A percentile compares a stretch with the other conserved stretches of the same genome.
Evolutionary conservation across 176 grass and related monocot species (phyloP).

Genomic region (Carex cristatella): DNA sequence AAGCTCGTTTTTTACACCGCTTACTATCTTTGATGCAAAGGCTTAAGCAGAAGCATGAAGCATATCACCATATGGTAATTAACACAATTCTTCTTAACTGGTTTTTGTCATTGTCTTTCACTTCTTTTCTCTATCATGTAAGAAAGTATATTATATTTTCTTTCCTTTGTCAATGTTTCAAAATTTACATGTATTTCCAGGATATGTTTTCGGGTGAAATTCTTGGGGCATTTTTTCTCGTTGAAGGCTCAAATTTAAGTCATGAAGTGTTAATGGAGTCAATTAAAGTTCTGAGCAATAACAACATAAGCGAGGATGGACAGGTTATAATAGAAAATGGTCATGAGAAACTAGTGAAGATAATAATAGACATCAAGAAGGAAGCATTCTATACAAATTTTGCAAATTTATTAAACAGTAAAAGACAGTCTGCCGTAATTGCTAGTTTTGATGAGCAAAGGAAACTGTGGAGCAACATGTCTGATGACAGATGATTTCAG

Average conservation of each 20-base stretch:
- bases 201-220: constrained; percentile 84
- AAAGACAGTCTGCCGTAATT: constrained; percentile 48
- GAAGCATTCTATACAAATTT: constrained; percentile 47
- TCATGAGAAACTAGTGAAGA: constrained; percentile 33
- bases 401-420: constrained; percentile 37
- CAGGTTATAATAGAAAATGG: constrained; percentile 27
- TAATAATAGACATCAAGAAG: constrained; percentile 41
- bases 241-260: constrained; percentile 42
- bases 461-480: constrained; percentile 37
- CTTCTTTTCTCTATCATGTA: not conserved
- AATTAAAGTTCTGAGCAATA: constrained; percentile 39
- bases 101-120: not conserved
- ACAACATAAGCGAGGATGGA: constrained; percentile 34
- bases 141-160: not conserved
- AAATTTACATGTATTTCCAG: constrained; percentile 17
- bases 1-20: constrained; percentile 42
- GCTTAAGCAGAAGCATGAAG: constrained; percentile 32
- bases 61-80: constrained; percentile 66
- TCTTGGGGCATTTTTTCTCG: constrained; percentile 63
- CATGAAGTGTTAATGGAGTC: constrained; percentile 21
- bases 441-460: constrained; percentile 65
- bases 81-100: not conserved
- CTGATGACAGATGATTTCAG: not conserved
- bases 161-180: not conserved
- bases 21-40: constrained; percentile 52